Base-by-base conservation (phyloP, 768 basidiomycete species). In the Pisolithus sp. region DNA sequence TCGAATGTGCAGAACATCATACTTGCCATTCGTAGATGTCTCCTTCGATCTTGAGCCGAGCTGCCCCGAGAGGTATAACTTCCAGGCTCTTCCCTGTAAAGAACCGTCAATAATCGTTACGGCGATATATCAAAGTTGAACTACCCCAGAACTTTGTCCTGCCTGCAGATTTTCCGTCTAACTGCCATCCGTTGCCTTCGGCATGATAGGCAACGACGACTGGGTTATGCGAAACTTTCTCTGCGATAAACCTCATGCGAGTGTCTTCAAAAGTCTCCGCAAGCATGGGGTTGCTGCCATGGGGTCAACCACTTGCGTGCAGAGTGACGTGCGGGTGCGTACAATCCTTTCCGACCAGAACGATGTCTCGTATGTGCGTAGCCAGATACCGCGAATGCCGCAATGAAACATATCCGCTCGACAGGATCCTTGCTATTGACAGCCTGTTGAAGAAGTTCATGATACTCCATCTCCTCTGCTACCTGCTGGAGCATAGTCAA, bases 61-160 rank as follows among this genome's bases (percentile, higher is more conserved):
- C 85, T 3, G 71, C 79, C 12, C 92, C 92, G 48, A 85, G 70
- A 18, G 90, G 91, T 41, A 89, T 86, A 43, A 94, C 81, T 68
- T 93, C 92, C 59, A 93, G 69, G 58, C 87, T 90, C 72, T 90
- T 92, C n/a, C 91, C 90, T 90, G 47, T 15, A 53, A 20, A 55
- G 53, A 47, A 15, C 30, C 10, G 54, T 66, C 63, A 63, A 51
- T 51, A 53, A 49, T 51, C 49, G 31, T 57, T 53, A 42, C 37
- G 47, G 52, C 44, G 48, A 36, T 30, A 34, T 30, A 59, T 52
- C 37, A 43, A 36, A 51, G 49, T 57, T 10, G 40, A 75, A 82
- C 53, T 66, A 88, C 90, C 91, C 89, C 90, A 90, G 68, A 93
- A 91, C 66, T 89, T 91, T 51, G 89, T 92, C 68, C 80, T 89